A percentile compares a stretch with the other conserved stretches of the same genome.
Evolutionary conservation across 148 eudicot genomes (phyloP).

Genomic region (Diospyros lotus): DNA sequence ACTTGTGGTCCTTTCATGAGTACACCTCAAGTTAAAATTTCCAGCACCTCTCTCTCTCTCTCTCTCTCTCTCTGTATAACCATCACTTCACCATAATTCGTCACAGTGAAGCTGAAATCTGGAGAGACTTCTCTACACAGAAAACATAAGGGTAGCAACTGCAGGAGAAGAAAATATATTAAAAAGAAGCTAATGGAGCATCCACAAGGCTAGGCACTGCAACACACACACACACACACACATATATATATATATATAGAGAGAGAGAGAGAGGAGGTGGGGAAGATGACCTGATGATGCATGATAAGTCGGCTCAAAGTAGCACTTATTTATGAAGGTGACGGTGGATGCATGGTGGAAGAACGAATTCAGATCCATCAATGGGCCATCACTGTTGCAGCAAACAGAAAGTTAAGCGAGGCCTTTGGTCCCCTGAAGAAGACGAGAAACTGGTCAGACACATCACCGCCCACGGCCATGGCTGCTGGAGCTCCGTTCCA

Average conservation of each 20-base stretch:
- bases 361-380: too few species aligned
- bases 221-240: too few species aligned
- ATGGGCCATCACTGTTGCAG: slow-evolving; percentile 59
- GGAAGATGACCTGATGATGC: too few species aligned
- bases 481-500: slow-evolving; percentile 55
- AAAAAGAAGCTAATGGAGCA: neutral
- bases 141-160: neutral
- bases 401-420: slow-evolving; percentile 49
- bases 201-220: neutral
- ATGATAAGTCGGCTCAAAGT: too few species aligned
- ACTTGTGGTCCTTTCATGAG: slow-evolving; percentile 14
- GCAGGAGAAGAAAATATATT: neutral
- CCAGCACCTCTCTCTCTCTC: neutral
- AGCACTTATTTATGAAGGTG: too few species aligned
- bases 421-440: slow-evolving; percentile 57
- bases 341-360: too few species aligned
- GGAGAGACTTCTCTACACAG: slow-evolving; percentile 11
- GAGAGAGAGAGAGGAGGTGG: too few species aligned
- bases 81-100: slow-evolving; percentile 5
- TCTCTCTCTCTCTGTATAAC: neutral
- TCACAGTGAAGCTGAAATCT: neutral
- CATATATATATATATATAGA: neutral
- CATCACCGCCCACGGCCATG: slow-evolving; percentile 47
- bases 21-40: slow-evolving; percentile 12
- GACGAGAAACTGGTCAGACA: slow-evolving; percentile 44